phyloP scores from a whole-genome alignment of 2,329 filamentous ascomycete genomes.

The Cryphonectria nitschkei region DNA sequence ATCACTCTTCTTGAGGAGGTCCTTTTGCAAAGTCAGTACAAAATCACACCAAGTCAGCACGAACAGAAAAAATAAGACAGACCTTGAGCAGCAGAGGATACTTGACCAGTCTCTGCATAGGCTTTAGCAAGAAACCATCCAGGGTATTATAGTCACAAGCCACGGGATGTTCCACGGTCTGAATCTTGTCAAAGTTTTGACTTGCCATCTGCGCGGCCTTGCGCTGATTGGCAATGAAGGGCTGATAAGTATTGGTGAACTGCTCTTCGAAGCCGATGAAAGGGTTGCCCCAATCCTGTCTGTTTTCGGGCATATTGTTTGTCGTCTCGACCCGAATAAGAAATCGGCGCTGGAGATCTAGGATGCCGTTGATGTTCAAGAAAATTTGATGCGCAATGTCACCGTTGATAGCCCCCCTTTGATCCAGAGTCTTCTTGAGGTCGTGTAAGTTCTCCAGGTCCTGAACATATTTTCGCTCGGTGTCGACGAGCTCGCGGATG shows the following conservation, averaged over 20 bases:
- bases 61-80: conserved; percentile 34
- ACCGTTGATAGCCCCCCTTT: conserved; percentile 84
- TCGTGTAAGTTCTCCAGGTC: conserved; percentile 93
- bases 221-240: conserved; percentile 95
- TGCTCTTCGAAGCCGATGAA: conserved; percentile 84
- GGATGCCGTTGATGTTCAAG: conserved; percentile 89
- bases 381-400: conserved; percentile 95
- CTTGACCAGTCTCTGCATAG: conserved; percentile 93
- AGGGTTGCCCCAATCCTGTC: conserved; percentile 93
- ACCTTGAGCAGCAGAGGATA: conserved; percentile 90
- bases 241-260: conserved; percentile 85
- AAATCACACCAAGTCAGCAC: conserved; percentile 13
- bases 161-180: conserved; percentile 74
- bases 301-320: conserved; percentile 75
- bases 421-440: conserved; percentile 86
- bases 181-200: conserved; percentile 85
- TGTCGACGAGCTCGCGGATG: conserved; percentile 88
- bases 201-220: conserved; percentile 86
- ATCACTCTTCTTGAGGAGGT: conserved; percentile 84
- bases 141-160: conserved; percentile 86
- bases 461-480: conserved; percentile 96
- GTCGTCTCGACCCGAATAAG: conserved; percentile 95
- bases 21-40: conserved; percentile 55
- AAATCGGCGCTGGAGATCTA: conserved; percentile 95
- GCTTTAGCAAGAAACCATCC: conserved; percentile 92